Conservation (phyloP, 345 rosid genomes). For the Aurinia saxatilis region DNA sequence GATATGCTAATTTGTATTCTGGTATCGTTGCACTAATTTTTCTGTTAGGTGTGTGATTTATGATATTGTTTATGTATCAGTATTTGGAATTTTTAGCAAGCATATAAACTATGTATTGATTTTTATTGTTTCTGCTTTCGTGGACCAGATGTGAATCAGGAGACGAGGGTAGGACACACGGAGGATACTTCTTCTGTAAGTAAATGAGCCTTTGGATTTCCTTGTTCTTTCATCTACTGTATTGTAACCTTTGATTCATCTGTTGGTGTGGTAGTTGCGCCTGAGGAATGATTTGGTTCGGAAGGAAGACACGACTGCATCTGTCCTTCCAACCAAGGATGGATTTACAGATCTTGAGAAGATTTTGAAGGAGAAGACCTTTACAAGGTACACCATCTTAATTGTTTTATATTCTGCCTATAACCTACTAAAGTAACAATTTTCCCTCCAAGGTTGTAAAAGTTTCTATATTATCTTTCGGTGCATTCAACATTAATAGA, state of each 20-base stretch:
- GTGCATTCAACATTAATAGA: background rate
- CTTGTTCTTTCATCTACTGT: background rate
- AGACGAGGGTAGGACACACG: conserved; percentile 10
- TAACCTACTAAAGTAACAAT: background rate
- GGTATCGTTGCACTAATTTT: too few relatives aligned
- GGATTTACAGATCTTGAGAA: conserved; percentile 31
- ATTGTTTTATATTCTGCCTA: background rate
- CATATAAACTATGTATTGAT: background rate
- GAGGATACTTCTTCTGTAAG: conserved; percentile 15
- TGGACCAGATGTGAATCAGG: conserved; percentile 23
- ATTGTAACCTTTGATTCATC: background rate
- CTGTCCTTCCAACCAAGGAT: conserved; percentile 27
- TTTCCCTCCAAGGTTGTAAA: too few relatives aligned
- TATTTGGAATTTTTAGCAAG: background rate
- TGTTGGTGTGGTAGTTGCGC: conserved; percentile 23
- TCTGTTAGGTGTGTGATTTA: background rate
- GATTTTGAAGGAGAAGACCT: conserved; percentile 57
- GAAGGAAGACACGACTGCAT: conserved; percentile 23
- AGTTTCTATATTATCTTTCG: background rate
- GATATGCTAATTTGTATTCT: background rate
- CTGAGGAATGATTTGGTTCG: conserved; percentile 27
- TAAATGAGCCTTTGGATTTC: background rate
- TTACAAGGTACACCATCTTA: conserved; percentile 45
- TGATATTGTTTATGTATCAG: background rate
- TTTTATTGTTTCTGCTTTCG: conserved; percentile 5